Evolutionary conservation across 2,329 filamentous ascomycete species (phyloP).

Genomic region (Colletotrichum sp.): DNA sequence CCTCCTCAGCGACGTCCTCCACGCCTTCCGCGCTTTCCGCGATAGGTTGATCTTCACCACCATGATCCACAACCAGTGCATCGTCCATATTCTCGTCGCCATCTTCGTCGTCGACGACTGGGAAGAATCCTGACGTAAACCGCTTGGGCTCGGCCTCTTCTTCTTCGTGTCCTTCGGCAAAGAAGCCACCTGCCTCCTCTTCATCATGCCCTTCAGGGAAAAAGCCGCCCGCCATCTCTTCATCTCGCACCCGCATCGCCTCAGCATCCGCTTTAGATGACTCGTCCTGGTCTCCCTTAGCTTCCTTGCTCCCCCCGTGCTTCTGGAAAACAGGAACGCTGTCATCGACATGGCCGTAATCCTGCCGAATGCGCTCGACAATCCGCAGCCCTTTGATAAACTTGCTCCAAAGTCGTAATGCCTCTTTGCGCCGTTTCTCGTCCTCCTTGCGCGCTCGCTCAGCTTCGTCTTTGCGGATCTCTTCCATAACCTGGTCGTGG

Average conservation of each 20-base stretch:
- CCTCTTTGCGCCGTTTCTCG: slow-evolving; percentile 77
- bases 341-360: slow-evolving; percentile 72
- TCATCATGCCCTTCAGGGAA: slow-evolving; percentile 61
- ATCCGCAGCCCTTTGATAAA: slow-evolving; percentile 87
- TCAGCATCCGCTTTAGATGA: slow-evolving; percentile 18
- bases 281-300: not conserved
- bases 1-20: not conserved
- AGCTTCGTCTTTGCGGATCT: slow-evolving; percentile 78
- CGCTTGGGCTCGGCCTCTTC: slow-evolving; percentile 42
- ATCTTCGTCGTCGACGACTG: slow-evolving; percentile 48
- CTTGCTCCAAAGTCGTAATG: slow-evolving; percentile 81
- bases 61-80: slow-evolving; percentile 37
- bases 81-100: slow-evolving; percentile 36
- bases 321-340: slow-evolving; percentile 59
- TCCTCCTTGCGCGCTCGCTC: slow-evolving; percentile 81
- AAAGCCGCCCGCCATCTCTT: slow-evolving; percentile 66
- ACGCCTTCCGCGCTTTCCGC: not conserved
- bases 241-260: slow-evolving; percentile 38
- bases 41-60: not conserved
- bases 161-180: slow-evolving; percentile 61
- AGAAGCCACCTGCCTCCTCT: slow-evolving; percentile 60
- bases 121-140: slow-evolving; percentile 53
- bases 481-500: slow-evolving; percentile 74
- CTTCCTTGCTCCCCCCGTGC: slow-evolving; percentile 29
- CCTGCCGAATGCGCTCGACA: slow-evolving; percentile 73